phyloP scores from a whole-genome alignment of 1,284 basidiomycete genomes.

The Trametes polyzona region DNA sequence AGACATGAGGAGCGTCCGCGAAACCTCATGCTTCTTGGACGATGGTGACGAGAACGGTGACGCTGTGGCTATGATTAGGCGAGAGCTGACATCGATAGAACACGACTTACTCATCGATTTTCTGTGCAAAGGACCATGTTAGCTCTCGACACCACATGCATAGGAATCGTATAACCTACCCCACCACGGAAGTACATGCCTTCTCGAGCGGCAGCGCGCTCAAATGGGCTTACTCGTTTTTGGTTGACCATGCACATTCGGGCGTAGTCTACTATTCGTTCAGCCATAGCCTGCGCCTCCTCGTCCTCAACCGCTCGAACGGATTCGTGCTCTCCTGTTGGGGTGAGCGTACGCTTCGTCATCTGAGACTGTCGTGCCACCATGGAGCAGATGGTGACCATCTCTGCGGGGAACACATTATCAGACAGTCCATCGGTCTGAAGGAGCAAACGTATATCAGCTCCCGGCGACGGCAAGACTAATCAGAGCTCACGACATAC shows the following conservation, averaged over 20 bases:
- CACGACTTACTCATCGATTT: conserved; percentile 64
- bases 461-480: neutral
- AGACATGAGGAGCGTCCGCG: neutral
- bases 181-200: conserved; percentile 71
- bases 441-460: neutral
- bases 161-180: conserved; percentile 48
- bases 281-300: conserved; percentile 71
- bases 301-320: conserved; percentile 46
- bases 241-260: conserved; percentile 68
- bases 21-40: conserved; percentile 46
- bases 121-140: conserved; percentile 38
- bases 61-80: conserved; percentile 40
- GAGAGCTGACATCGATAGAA: neutral
- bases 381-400: conserved; percentile 68
- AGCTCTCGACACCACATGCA: conserved; percentile 19
- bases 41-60: conserved; percentile 63
- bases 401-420: conserved; percentile 80
- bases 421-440: conserved; percentile 89
- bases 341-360: conserved; percentile 14
- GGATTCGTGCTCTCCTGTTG: conserved; percentile 11
- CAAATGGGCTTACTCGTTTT: conserved; percentile 69
- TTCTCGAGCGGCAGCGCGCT: conserved; percentile 64
- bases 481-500: conserved; percentile 49
- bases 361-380: conserved; percentile 50
- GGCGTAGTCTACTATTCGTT: conserved; percentile 73